Evolutionary conservation across 257 asterid species (phyloP).

Genomic region (Galeopsis tetrahit): DNA sequence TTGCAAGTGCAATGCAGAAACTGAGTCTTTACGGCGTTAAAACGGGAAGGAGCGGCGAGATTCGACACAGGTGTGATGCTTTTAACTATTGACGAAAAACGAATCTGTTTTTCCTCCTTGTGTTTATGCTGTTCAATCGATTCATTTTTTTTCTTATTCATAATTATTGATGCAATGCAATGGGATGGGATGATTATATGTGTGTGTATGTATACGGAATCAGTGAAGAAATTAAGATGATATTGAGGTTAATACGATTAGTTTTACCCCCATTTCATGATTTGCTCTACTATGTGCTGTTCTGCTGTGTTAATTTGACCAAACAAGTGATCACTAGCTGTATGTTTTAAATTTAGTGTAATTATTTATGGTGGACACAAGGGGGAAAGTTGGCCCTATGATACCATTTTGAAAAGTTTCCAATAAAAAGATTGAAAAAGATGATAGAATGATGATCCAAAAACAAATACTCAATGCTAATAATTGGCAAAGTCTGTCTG

Average conservation of each 20-base stretch:
- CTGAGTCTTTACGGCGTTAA: conserved; percentile 64
- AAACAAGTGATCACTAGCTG: too few relatives aligned
- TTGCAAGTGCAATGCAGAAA: conserved; percentile 83
- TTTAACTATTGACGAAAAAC: conserved; percentile 42
- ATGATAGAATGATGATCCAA: neutral
- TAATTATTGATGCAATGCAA: conserved; percentile 19
- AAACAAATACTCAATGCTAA: too few relatives aligned
- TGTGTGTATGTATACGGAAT: conserved; percentile 40
- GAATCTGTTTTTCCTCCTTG: neutral
- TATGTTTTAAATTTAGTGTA: neutral
- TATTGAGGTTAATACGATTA: conserved; percentile 26
- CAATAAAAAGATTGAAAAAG: neutral
- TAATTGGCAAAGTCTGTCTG: too few relatives aligned
- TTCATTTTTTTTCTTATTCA: conserved; percentile 12
- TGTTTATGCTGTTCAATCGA: conserved; percentile 24
- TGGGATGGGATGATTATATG: neutral
- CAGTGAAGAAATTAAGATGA: conserved; percentile 26
- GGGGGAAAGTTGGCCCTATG: neutral
- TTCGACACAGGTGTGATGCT: conserved; percentile 90
- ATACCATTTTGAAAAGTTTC: neutral
- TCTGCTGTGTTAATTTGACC: neutral
- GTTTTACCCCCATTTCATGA: neutral
- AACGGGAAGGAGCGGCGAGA: conserved; percentile 76
- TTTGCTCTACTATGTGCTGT: neutral
- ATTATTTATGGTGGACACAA: neutral